A percentile compares a stretch with the other conserved stretches of the same genome.
Evolutionary conservation across 805 yeast species (phyloP).

Genomic region (Candida xyloterini): DNA sequence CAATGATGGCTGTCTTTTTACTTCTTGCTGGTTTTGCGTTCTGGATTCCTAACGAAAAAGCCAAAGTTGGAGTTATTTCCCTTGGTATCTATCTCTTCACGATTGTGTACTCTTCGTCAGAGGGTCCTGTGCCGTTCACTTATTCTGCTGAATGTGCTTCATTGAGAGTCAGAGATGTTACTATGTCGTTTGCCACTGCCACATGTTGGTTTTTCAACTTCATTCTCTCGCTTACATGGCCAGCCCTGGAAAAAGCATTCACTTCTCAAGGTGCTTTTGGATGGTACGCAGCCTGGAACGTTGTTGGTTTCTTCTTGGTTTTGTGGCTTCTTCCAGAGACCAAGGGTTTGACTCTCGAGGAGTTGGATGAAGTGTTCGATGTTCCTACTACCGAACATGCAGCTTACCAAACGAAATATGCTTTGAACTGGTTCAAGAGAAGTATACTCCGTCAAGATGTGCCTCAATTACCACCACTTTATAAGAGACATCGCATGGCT

Average conservation of each 20-base stretch:
- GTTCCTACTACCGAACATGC: conserved; percentile 58
- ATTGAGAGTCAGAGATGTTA: conserved; percentile 72
- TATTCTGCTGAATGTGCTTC: conserved; percentile 85
- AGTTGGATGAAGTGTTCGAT: conserved; percentile 68
- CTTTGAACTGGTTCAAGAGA: conserved; percentile 44
- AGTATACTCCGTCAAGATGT: conserved; percentile 46
- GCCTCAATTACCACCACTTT: conserved; percentile 51
- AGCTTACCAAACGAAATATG: conserved; percentile 38
- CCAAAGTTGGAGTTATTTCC: conserved; percentile 64
- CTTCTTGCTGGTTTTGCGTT: conserved; percentile 68
- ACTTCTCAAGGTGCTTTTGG: conserved; percentile 84
- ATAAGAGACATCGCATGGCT: conserved; percentile 56
- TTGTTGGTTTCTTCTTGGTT: conserved; percentile 65
- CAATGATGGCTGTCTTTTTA: conserved; percentile 57
- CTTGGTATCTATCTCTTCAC: conserved; percentile 74
- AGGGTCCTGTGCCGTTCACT: conserved; percentile 88
- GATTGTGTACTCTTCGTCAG: conserved; percentile 75
- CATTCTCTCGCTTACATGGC: conserved; percentile 74
- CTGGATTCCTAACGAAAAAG: conserved; percentile 55
- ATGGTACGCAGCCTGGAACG: conserved; percentile 84
- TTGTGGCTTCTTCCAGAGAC: conserved; percentile 74
- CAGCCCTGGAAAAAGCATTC: conserved; percentile 61
- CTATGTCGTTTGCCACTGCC: conserved; percentile 77
- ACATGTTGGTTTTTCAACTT: conserved; percentile 75
- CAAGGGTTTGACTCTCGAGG: conserved; percentile 69